Evolutionary conservation across 768 basidiomycete species (phyloP).

Genomic region (Sporobolomyces phaffii): DNA sequence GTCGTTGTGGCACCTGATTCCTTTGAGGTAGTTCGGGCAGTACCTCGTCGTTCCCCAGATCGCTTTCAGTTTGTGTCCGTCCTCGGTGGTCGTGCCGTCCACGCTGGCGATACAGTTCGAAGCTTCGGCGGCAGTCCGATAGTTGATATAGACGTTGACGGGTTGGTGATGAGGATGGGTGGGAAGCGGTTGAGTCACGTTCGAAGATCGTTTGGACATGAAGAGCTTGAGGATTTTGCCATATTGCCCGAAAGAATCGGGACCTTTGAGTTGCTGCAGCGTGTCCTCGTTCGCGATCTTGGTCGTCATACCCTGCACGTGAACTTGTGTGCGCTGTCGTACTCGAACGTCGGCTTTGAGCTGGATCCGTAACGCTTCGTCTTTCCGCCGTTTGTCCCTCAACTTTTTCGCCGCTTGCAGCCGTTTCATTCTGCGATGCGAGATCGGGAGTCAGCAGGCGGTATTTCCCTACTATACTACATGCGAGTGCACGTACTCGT

Average conservation of each 20-base stretch:
- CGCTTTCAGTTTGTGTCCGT: slow-evolving; percentile 81
- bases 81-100: slow-evolving; percentile 84
- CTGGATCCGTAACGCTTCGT: slow-evolving; percentile 75
- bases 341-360: slow-evolving; percentile 88
- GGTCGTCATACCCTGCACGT: slow-evolving; percentile 90
- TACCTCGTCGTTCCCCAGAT: slow-evolving; percentile 97
- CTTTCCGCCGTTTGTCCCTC: slow-evolving; percentile 89
- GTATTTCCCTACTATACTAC: too few relatives aligned
- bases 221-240: slow-evolving; percentile 95
- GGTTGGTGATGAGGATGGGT: slow-evolving; percentile 36
- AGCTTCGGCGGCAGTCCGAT: slow-evolving; percentile 88
- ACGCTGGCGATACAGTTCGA: slow-evolving; percentile 85
- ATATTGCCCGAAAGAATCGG: slow-evolving; percentile 97
- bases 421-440: slow-evolving; percentile 69
- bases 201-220: slow-evolving; percentile 65
- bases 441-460: too few relatives aligned
- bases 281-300: slow-evolving; percentile 94
- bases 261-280: slow-evolving; percentile 83
- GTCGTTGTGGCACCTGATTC: slow-evolving; percentile 73
- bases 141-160: slow-evolving; percentile 94
- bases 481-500: slow-evolving; percentile 92
- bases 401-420: slow-evolving; percentile 85
- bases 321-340: slow-evolving; percentile 92
- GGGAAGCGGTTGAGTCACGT: slow-evolving; percentile 16
- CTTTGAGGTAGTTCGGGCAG: slow-evolving; percentile 89